Conservation (phyloP, 129 eudicot species). For the Glebionis coronaria region DNA sequence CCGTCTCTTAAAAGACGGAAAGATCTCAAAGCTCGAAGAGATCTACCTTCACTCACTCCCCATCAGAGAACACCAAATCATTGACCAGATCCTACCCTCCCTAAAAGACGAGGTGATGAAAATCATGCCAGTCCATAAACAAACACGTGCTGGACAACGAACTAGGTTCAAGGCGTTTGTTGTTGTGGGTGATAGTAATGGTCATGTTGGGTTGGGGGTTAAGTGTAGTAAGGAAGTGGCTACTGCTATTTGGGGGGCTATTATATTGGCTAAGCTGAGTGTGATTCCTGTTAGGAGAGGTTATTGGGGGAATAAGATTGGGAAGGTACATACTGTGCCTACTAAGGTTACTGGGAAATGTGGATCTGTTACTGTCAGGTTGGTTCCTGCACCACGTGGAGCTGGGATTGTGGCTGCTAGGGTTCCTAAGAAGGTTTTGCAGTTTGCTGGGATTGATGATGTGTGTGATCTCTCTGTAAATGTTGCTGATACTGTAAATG, state of each 20-base stretch:
- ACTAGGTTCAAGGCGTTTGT: constrained; percentile 89
- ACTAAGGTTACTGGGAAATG: constrained; percentile 76
- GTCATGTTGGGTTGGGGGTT: constrained; percentile 73
- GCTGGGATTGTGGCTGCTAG: constrained; percentile 78
- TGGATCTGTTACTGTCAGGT: constrained; percentile 68
- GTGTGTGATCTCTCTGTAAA: too few species aligned
- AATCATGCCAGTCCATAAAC: constrained; percentile 83
- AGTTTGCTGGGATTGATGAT: constrained; percentile 83
- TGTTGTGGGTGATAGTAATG: constrained; percentile 72
- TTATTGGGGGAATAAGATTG: constrained; percentile 77
- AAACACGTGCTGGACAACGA: constrained; percentile 86
- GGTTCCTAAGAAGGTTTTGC: constrained; percentile 71
- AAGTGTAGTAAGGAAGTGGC: constrained; percentile 82
- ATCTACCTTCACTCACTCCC: constrained; percentile 77
- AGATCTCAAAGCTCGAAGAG: constrained; percentile 42
- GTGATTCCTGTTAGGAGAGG: constrained; percentile 89
- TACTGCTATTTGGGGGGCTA: constrained; percentile 68
- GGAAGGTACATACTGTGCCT: constrained; percentile 65
- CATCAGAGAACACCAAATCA: constrained; percentile 63
- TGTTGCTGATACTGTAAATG: too few species aligned
- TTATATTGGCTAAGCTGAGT: constrained; percentile 58
- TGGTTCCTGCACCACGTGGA: constrained; percentile 77
- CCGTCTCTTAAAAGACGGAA: constrained; percentile 51
- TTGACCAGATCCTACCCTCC: constrained; percentile 47
- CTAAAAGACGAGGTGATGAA: constrained; percentile 79